phyloP scores from a whole-genome alignment of 2,329 filamentous ascomycete species.

The Sordariomycetes sp. region DNA sequence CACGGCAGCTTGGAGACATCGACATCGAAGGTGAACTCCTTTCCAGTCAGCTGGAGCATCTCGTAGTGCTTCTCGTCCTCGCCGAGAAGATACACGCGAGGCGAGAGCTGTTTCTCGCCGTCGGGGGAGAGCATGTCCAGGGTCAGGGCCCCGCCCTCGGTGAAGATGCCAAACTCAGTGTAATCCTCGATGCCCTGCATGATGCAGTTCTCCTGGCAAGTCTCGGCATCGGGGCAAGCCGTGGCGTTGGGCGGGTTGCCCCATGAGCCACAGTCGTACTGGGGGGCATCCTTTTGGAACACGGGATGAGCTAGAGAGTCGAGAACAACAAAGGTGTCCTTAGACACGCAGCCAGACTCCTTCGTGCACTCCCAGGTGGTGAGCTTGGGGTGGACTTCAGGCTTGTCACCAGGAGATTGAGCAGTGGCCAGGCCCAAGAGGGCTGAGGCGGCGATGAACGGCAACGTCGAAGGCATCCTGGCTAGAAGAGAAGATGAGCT shows the following conservation, averaged over 20 bases:
- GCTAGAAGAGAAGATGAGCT: not conserved
- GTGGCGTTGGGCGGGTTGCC: conserved; percentile 26
- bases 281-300: conserved; percentile 26
- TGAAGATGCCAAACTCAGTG: conserved; percentile 19
- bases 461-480: conserved; percentile 1
- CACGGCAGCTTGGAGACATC: conserved; percentile 56
- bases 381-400: conserved; percentile 40
- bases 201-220: conserved; percentile 44
- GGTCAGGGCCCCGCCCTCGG: conserved; percentile 17
- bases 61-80: conserved; percentile 46
- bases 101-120: conserved; percentile 14
- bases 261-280: conserved; percentile 19
- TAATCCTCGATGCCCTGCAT: conserved; percentile 41
- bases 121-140: conserved; percentile 17
- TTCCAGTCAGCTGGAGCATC: conserved; percentile 48
- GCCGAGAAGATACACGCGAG: conserved; percentile 51
- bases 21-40: conserved; percentile 58
- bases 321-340: conserved; percentile 38
- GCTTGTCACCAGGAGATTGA: conserved; percentile 26
- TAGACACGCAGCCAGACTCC: conserved; percentile 33
- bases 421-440: conserved; percentile 17
- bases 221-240: conserved; percentile 37
- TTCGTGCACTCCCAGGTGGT: conserved; percentile 43
- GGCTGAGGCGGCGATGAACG: conserved; percentile 10
- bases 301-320: conserved; percentile 37